Evolutionary conservation across 2,329 filamentous ascomycete genomes (phyloP), one percentile per base, ranked within the genome.

Genomic region (Sarocladiaceae sp.): DNA sequence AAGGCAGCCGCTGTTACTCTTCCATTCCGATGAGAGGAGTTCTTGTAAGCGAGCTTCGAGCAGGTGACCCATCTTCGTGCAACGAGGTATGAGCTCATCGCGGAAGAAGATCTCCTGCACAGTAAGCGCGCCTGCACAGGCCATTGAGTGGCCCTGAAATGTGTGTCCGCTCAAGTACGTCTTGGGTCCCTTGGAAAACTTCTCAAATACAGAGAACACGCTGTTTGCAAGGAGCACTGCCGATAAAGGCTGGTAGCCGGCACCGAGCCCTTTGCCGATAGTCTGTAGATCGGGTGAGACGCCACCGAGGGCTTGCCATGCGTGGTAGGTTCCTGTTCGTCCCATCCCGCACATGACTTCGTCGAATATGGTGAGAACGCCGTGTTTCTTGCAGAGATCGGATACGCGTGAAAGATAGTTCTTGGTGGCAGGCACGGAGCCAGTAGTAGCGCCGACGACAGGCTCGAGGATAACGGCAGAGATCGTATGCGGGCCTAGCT

Each of bases 261-360:
- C 80, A 3, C 75, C 80, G 1, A 85, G 70, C 0, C 77, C 79
- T 59, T 86, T 86, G 2, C 78, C 82, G 33, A 84, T 69, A 2
- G 79, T 77, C 60, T 80, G 72, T 12, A 86, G 71, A 58, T 85
- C 82, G 0, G 82, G 82, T 1, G 55, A 52, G 1, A 61, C 48
- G 7, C 56, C 59, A 23, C 11, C 71, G 71, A 83, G 75, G 36
- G 81, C 72, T 59, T 85, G 72, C 75, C 79, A 86, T 1, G 82
- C 78, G 66, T 87, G 77, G 60, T 86, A 64, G 12, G 71, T 79
- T 0, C 81, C 82, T 0, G 74, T 76, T 7, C 82, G 73, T 5
- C 83, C 83, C 66, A 80, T 78, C 12, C 83, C 83, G 52, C 77
- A 83, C 84, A 89, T 88, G 56, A 89, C 76, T 62, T 79, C 74